Evolutionary conservation across 1,139 yeast species (phyloP).

Genomic region (Zygosaccharomyces sapae): DNA sequence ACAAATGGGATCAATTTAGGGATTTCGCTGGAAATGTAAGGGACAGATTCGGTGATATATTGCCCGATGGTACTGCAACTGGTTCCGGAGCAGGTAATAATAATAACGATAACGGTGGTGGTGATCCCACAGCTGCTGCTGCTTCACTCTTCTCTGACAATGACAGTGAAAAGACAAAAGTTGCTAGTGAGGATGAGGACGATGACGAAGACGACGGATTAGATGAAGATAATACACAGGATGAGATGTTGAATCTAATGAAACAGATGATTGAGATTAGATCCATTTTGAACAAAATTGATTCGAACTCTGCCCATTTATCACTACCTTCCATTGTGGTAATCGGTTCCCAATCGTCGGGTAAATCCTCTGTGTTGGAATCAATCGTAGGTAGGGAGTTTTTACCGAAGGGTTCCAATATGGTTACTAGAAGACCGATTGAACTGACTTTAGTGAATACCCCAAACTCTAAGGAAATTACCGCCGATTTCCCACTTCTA

Average conservation of each 20-base stretch:
- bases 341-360: slow-evolving; percentile 95
- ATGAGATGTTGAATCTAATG: slow-evolving; percentile 79
- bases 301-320: slow-evolving; percentile 65
- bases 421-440: slow-evolving; percentile 95
- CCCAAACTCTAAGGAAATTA: slow-evolving; percentile 70
- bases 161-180: slow-evolving; percentile 26
- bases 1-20: slow-evolving; percentile 55
- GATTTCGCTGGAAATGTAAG: slow-evolving; percentile 45
- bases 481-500: slow-evolving; percentile 91
- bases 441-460: slow-evolving; percentile 88
- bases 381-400: slow-evolving; percentile 93
- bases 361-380: slow-evolving; percentile 90
- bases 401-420: slow-evolving; percentile 87
- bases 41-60: slow-evolving; percentile 34
- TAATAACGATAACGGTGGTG: slow-evolving; percentile 32
- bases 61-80: slow-evolving; percentile 28
- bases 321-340: slow-evolving; percentile 93
- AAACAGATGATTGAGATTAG: slow-evolving; percentile 96
- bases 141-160: slow-evolving; percentile 32
- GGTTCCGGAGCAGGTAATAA: slow-evolving; percentile 34
- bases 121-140: slow-evolving; percentile 38
- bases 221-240: slow-evolving; percentile 54
- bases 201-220: slow-evolving; percentile 41
- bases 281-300: slow-evolving; percentile 68
- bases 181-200: slow-evolving; percentile 39